Base-by-base conservation (phyloP, 441 rosid genomes). In the Bruguiera hainesii region DNA sequence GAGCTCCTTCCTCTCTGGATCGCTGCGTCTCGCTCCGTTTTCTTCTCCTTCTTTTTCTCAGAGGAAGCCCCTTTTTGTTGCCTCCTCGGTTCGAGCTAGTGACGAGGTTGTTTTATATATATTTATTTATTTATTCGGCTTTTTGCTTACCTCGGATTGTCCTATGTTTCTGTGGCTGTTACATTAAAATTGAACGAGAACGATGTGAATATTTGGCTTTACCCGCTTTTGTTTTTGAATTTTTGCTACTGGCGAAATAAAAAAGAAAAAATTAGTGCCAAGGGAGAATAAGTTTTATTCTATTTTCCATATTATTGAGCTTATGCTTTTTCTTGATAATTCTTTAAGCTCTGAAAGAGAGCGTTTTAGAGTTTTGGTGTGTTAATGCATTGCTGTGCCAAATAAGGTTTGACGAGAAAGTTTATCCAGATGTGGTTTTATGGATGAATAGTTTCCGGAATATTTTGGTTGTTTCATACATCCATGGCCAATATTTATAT, bases 21-120 rank as follows among this genome's bases (percentile, higher is more conserved):
- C 89, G 6, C 71, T 79, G 39, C 72, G 71, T 64, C 46, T 68
- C n/a, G 63, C 61, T 63, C 79, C 86, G 51, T 69, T 70, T 37
- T 39, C 79, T 10, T n/a, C 58, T 23, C 76, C 84, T 28, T 65
- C 78, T 66, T 33, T 33, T 33, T 64, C 77, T 39, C 71, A 74
- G 64, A 73, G 69, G 48, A 76, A 75, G 46, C 60, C 61, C 66
- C 64, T 67, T 70, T 58, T 74, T 75, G 73, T 75, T 65, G 69
- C 75, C 74, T 70, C 82, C 68, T 71, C 81, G 4, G 78, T 86
- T 75, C 85, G 88, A 63, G 91, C 97, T 23, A 86, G 72, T 78
- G 84, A 88, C 53, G 96, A 87, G 97, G 99, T 94, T 50, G 30
- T 35, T 61, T 67, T 64, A 26, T 60, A 10, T 55, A 26, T 7